Evolutionary conservation across 2,329 filamentous ascomycete species (phyloP), one percentile per base, ranked within the genome.

Genomic region (Fusarium ramigenum): DNA sequence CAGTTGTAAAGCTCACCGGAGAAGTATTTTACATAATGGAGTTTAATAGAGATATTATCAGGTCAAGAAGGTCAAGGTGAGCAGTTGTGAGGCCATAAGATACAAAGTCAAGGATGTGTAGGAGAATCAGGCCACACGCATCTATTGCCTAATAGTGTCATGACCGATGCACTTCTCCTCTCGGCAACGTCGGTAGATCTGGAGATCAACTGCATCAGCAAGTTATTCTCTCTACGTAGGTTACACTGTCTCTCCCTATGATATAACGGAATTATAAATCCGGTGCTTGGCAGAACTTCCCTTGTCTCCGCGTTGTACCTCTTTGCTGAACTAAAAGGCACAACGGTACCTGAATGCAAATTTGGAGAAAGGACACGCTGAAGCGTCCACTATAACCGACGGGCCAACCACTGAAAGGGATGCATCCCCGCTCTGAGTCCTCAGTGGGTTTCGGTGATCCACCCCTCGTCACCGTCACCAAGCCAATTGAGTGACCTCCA

Each of bases 391-490:
- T 74, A 56, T 60, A 74, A 46, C 52, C 68, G 50, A 23, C 15
- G 39, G 15, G 15, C 43, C 40, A 68, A 43, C 67, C 69, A 72
- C 63, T 69, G 47, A 39, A 49, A 44, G 56, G 12, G 7, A 43
- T 15, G 14, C 50, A 61, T 73, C 71, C 63, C 70, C 69, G 63
- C 71, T 43, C 57, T 54, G 5, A 32, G 10, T 39, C 32, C 47
- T 44, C 46, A 30, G 64, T 72, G 70, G 63, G 30, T 40, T 72
- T 72, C 43, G 52, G 52, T 40, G 75, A 62, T 73, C 75, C 75
- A 76, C 73, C 69, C 59, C 60, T 76, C 65, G 73, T 77, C 75
- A 75, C 63, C 61, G 37, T 54, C 63, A 46, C 65, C n/a, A 52
- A 36, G 23, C 30, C 30, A 36, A 15, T 52, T 36, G 30, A 58